Conservation (phyloP, 257 asterid species). For the Gynochthodes officinalis region DNA sequence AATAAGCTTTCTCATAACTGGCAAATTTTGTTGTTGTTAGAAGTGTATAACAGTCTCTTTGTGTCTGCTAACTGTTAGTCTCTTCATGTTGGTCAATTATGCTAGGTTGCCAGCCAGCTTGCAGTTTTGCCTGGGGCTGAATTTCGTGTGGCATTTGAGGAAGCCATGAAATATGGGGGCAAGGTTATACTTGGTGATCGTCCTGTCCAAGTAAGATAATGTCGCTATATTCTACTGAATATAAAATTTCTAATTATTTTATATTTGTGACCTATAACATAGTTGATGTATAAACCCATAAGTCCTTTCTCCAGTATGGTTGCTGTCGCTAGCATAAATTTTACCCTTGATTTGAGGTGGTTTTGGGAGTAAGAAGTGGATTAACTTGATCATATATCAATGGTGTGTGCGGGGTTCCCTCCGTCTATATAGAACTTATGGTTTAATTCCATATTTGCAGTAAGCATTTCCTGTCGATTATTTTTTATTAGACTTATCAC, state of each 20-base stretch:
- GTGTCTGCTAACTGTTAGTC: constrained; percentile 2
- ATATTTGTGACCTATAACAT: not conserved
- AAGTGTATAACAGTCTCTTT: constrained; percentile 2
- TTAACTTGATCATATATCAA: not conserved
- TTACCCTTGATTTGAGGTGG: not conserved
- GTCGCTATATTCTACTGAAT: not conserved
- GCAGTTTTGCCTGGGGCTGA: constrained; percentile 95
- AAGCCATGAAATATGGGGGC: constrained; percentile 89
- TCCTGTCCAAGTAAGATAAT: constrained; percentile 67
- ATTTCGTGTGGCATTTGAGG: constrained; percentile 94
- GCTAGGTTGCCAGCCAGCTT: constrained; percentile 80
- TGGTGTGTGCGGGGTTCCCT: no score
- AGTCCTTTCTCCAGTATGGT: not conserved
- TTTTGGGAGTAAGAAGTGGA: not conserved
- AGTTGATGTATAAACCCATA: not conserved
- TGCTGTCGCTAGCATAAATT: constrained; percentile 1
- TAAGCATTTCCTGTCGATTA: not conserved
- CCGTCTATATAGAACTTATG: not conserved
- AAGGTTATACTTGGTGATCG: constrained; percentile 95
- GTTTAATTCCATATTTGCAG: not conserved
- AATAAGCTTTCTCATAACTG: not conserved
- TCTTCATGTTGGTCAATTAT: constrained; percentile 16
- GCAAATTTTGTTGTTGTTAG: not conserved
- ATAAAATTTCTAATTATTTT: not conserved
- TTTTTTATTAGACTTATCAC: not conserved